Percentiles rank a stretch among this genome's conserved stretches.
Conservation (phyloP, 768 basidiomycete genomes). For the Boletales sp. region DNA sequence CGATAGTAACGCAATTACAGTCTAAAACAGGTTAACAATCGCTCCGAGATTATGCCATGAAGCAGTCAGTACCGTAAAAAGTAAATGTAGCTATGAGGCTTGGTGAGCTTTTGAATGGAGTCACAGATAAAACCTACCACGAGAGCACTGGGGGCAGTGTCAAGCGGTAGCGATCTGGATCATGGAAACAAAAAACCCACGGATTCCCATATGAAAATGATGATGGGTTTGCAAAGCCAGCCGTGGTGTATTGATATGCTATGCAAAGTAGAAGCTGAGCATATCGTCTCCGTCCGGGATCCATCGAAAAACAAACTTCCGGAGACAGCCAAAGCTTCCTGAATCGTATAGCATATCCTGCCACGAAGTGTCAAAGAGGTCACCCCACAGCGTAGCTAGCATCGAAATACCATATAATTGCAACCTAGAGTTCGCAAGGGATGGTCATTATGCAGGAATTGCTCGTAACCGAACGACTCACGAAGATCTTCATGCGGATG, state of each 20-base stretch:
- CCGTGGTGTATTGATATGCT: slow-evolving; percentile 2
- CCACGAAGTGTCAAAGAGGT: neutral
- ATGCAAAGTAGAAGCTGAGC: neutral
- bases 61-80: slow-evolving; percentile 1
- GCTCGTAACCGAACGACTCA: neutral
- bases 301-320: slow-evolving; percentile 4
- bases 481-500: slow-evolving; percentile 2
- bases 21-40: neutral
- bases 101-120: no score
- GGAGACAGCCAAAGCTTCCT: slow-evolving; percentile 1
- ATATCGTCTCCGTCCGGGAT: no score
- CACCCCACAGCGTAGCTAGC: no score
- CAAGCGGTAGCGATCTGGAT: neutral
- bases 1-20: neutral
- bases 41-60: no score
- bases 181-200: neutral
- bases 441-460: neutral
- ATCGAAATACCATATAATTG: neutral
- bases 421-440: neutral
- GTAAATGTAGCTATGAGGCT: neutral
- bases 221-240: neutral
- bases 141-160: neutral
- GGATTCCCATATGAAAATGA: neutral
- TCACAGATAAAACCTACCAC: neutral
- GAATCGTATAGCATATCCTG: slow-evolving; percentile 6